A percentile compares a stretch with the other conserved stretches of the same genome.
Evolutionary conservation across 2,329 filamentous ascomycete species (phyloP).

Genomic region (Beauveria asiatica): DNA sequence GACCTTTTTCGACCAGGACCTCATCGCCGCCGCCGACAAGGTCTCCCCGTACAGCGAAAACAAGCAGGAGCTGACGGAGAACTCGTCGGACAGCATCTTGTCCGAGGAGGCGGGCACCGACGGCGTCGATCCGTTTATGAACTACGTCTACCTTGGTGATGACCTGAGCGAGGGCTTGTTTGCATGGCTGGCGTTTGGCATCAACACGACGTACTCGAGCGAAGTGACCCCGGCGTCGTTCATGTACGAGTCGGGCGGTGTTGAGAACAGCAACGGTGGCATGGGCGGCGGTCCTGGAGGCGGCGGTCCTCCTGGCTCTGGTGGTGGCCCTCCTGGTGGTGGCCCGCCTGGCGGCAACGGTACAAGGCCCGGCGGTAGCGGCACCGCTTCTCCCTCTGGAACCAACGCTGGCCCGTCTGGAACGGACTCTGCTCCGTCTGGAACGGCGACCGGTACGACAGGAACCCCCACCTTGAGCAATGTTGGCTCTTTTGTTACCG

Average conservation of each 20-base stretch:
- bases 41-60: conserved; percentile 40
- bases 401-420: neutral
- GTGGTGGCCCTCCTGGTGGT: neutral
- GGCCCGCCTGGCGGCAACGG: neutral
- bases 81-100: conserved; percentile 41
- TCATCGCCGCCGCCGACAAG: conserved; percentile 42
- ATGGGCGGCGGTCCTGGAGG: conserved; percentile 12
- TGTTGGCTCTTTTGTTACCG: neutral
- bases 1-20: conserved; percentile 52
- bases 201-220: conserved; percentile 27
- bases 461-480: neutral
- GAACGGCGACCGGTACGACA: neutral
- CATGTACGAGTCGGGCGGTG: conserved; percentile 24
- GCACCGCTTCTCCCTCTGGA: neutral
- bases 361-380: neutral
- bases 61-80: conserved; percentile 37
- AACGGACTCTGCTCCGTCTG: neutral
- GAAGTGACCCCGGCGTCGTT: conserved; percentile 23
- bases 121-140: conserved; percentile 47
- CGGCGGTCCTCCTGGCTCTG: conserved; percentile 6
- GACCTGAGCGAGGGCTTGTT: conserved; percentile 42
- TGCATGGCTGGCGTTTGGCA: conserved; percentile 45
- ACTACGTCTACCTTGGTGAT: conserved; percentile 50
- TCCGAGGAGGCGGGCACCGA: conserved; percentile 37
- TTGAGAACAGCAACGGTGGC: conserved; percentile 19